A percentile compares a stretch with the other conserved stretches of the same genome.
These are phyloP conservation scores for Anisodus acutangulus DNA, from an alignment of 257 asterid species.

Conservation along the genomic window DNA sequence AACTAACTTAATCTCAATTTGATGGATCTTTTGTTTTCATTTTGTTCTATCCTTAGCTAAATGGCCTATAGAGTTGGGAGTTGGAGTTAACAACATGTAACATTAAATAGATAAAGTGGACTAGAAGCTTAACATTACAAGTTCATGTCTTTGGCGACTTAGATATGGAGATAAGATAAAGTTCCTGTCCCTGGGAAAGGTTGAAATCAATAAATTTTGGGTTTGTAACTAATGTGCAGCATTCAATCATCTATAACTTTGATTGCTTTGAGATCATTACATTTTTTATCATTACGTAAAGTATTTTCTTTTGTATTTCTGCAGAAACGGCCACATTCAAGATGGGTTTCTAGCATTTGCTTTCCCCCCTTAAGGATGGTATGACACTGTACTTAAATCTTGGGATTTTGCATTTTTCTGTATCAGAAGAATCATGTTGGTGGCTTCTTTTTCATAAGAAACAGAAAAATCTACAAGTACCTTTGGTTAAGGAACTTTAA, in stretches of 20 bases:
- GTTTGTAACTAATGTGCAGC: constrained; percentile 5
- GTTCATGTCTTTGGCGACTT: neutral
- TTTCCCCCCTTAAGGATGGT: constrained; percentile 39
- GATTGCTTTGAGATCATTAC: constrained; percentile 2
- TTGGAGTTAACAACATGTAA: neutral
- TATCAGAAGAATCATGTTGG: neutral
- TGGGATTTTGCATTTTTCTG: neutral
- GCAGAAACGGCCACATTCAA: constrained; percentile 36
- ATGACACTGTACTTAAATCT: constrained; percentile 23
- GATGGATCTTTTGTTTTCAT: neutral
- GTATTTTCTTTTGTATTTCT: constrained; percentile 1
- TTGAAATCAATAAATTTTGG: constrained; percentile 1
- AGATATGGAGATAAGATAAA: constrained; percentile 10
- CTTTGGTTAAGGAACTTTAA: neutral
- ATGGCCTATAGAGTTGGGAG: neutral
- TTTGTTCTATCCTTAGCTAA: constrained; percentile 2
- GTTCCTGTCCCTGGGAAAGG: neutral
- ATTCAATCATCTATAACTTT: neutral
- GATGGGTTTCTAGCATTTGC: constrained; percentile 43
- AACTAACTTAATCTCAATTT: neutral
- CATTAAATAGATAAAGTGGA: neutral
- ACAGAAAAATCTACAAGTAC: neutral
- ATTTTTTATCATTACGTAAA: too few species aligned
- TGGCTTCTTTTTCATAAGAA: constrained; percentile 15
- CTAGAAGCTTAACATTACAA: neutral